Percentiles rank a stretch among this genome's conserved stretches.
Conservation (phyloP, 2,329 filamentous ascomycete genomes). For the Penicillium sp. region DNA sequence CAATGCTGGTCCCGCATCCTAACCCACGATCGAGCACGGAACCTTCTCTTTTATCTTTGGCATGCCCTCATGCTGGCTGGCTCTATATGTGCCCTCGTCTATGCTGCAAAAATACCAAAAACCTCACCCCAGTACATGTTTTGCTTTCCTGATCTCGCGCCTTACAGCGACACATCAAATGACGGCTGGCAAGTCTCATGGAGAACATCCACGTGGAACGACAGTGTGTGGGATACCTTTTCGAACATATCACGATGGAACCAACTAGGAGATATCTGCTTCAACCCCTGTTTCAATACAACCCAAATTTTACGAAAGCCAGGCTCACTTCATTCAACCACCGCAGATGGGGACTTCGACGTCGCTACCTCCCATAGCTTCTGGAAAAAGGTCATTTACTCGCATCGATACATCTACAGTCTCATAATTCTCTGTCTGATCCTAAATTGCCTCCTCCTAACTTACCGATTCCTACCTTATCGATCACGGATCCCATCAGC, state of each 20-base stretch:
- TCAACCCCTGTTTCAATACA: slow-evolving; percentile 36
- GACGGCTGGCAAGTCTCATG: slow-evolving; percentile 31
- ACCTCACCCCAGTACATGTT: slow-evolving; percentile 32
- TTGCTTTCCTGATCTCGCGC: slow-evolving; percentile 30
- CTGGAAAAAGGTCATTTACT: slow-evolving; percentile 23
- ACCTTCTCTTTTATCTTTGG: slow-evolving; percentile 32
- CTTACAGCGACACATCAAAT: slow-evolving; percentile 19
- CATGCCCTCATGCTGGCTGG: slow-evolving; percentile 35
- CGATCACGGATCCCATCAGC: slow-evolving; percentile 28
- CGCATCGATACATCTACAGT: slow-evolving; percentile 31
- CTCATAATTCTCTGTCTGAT: slow-evolving; percentile 28
- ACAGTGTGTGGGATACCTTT: slow-evolving; percentile 32
- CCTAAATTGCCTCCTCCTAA: slow-evolving; percentile 26
- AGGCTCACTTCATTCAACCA: slow-evolving; percentile 19
- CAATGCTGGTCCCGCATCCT: slow-evolving; percentile 36
- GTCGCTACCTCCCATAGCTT: slow-evolving; percentile 13
- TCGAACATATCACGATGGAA: slow-evolving; percentile 21
- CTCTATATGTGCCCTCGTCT: slow-evolving; percentile 30
- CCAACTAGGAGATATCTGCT: slow-evolving; percentile 30
- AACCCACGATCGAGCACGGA: slow-evolving; percentile 27
- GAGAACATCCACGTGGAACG: slow-evolving; percentile 32
- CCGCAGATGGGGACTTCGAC: slow-evolving; percentile 7
- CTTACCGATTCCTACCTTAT: slow-evolving; percentile 26
- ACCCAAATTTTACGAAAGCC: slow-evolving; percentile 29
- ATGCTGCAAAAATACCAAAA: slow-evolving; percentile 20